Conservation (phyloP, 1,284 basidiomycete genomes). For the Trametes versicolor region DNA sequence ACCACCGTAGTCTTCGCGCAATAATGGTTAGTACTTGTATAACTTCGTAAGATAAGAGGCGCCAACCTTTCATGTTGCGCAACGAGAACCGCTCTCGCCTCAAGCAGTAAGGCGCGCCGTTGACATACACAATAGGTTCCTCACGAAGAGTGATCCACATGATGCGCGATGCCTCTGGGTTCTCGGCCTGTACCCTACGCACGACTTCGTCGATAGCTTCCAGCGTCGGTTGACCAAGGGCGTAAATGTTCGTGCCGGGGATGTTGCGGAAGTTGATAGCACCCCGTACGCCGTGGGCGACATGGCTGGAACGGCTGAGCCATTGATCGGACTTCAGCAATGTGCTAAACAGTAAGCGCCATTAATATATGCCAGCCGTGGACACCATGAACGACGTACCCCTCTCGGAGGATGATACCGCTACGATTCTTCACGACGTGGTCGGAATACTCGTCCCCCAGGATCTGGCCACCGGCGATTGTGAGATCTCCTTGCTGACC, state of each 20-base stretch:
- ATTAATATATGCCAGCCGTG: slow-evolving; percentile 17
- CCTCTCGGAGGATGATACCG: slow-evolving; percentile 91
- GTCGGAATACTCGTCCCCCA: slow-evolving; percentile 94
- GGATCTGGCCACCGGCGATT: slow-evolving; percentile 84
- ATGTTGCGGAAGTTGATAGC: slow-evolving; percentile 96
- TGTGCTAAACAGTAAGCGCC: slow-evolving; percentile 58
- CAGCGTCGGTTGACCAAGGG: slow-evolving; percentile 92
- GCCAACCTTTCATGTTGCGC: slow-evolving; percentile 85
- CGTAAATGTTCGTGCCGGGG: slow-evolving; percentile 87
- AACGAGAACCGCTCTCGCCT: slow-evolving; percentile 83
- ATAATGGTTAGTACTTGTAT: neutral
- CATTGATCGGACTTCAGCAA: slow-evolving; percentile 94
- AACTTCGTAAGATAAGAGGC: too few species aligned
- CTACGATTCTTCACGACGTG: slow-evolving; percentile 94
- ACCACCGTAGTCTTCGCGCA: slow-evolving; percentile 82
- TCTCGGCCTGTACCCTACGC: slow-evolving; percentile 67
- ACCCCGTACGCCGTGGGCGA: slow-evolving; percentile 82
- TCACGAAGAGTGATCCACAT: slow-evolving; percentile 95
- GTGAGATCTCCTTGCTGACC: slow-evolving; percentile 81
- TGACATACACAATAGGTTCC: slow-evolving; percentile 96
- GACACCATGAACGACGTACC: slow-evolving; percentile 55
- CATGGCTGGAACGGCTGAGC: slow-evolving; percentile 74
- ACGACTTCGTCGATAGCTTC: slow-evolving; percentile 92
- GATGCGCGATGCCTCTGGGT: slow-evolving; percentile 71
- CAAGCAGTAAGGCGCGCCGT: slow-evolving; percentile 85